These are phyloP conservation scores for Irpex lacteus DNA, from an alignment of 1,284 basidiomycete genomes.

Conservation along the genomic window DNA sequence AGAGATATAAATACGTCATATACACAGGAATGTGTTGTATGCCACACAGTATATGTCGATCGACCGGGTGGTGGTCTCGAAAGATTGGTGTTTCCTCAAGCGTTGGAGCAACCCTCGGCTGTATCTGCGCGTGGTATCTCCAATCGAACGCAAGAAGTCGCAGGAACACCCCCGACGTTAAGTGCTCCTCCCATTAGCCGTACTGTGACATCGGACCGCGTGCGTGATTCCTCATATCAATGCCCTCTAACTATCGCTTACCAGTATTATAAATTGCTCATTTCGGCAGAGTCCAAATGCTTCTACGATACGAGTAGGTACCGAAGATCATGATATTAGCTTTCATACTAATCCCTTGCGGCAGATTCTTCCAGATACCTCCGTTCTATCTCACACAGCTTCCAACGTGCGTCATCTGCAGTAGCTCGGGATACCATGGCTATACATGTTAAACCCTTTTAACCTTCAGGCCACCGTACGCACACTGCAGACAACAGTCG, in stretches of 20 bases:
- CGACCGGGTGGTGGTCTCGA: slow-evolving; percentile 52
- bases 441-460: neutral
- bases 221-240: neutral
- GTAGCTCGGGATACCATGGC: neutral
- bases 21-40: slow-evolving; percentile 75
- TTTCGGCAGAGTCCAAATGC: neutral
- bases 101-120: slow-evolving; percentile 2
- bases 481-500: slow-evolving; percentile 26
- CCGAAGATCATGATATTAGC: neutral
- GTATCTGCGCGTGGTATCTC: neutral
- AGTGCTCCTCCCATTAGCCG: neutral
- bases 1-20: neutral
- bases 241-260: neutral
- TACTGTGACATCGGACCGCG: neutral
- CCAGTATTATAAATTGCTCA: neutral
- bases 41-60: slow-evolving; percentile 57
- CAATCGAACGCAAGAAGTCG: neutral
- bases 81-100: slow-evolving; percentile 37
- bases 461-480: neutral
- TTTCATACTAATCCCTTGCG: neutral
- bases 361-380: neutral
- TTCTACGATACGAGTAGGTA: neutral
- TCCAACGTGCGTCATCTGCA: neutral
- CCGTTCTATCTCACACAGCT: neutral
- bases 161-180: neutral